A percentile compares a stretch with the other conserved stretches of the same genome.
Evolutionary conservation across 208 protist genomes (phyloP).

Genomic region (Wallacemonas sp.): DNA sequence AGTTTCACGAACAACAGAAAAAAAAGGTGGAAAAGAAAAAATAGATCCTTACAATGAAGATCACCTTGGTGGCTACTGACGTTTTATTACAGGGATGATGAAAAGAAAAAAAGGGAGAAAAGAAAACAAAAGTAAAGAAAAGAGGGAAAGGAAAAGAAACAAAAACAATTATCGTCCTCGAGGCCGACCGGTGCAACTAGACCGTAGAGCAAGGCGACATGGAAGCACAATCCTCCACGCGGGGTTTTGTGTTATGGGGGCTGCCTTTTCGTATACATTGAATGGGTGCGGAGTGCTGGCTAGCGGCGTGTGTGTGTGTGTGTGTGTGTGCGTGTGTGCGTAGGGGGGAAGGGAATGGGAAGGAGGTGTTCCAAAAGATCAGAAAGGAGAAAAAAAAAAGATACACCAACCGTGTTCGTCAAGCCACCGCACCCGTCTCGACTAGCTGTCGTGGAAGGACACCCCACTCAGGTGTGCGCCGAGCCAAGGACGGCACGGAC

Average conservation of each 20-base stretch:
- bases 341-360: no score
- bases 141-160: constrained; percentile 17
- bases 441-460: constrained; percentile 22
- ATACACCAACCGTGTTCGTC: constrained; percentile 6
- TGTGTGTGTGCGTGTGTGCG: no score
- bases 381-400: constrained; percentile 17
- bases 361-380: no score
- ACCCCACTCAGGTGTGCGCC: constrained; percentile 41
- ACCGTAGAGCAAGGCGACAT: no score
- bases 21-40: constrained; percentile 8
- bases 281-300: no score
- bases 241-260: no score
- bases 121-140: constrained; percentile 15
- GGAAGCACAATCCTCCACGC: no score
- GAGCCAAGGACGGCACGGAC: constrained; percentile 34
- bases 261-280: no score
- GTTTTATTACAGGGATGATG: not conserved
- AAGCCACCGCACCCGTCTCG: not conserved
- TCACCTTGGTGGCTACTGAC: not conserved
- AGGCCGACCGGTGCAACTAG: no score
- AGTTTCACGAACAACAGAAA: constrained; percentile 15
- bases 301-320: no score
- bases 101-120: not conserved
- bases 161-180: no score
- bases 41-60: constrained; percentile 5